These are phyloP conservation scores for Aureobasidium sp. DNA, from an alignment of 2,329 filamentous ascomycete species.

Conservation along the genomic window DNA sequence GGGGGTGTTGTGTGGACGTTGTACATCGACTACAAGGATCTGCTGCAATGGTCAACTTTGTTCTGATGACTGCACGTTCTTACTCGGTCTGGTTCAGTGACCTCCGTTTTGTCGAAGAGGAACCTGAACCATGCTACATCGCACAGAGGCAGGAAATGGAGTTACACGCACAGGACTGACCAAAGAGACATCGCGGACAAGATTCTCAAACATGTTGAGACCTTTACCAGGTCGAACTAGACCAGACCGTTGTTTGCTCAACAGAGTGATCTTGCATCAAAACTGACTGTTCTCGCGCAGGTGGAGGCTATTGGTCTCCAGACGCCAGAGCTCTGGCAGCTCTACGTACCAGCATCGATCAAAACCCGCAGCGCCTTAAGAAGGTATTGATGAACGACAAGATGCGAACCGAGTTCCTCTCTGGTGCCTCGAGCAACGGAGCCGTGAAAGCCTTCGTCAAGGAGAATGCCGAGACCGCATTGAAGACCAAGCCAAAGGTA, in stretches of 20 bases:
- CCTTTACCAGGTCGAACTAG: background rate
- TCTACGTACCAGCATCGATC: constrained; percentile 69
- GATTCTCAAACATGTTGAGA: too few species aligned
- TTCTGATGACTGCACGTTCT: background rate
- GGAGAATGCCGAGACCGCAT: constrained; percentile 63
- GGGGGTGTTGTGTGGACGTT: too few species aligned
- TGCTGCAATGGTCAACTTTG: background rate
- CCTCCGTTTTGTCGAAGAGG: too few species aligned
- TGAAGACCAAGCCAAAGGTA: constrained; percentile 84
- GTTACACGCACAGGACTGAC: too few species aligned
- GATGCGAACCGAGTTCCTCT: constrained; percentile 61
- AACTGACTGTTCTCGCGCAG: constrained; percentile 32
- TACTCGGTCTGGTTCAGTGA: too few species aligned
- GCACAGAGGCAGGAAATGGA: too few species aligned
- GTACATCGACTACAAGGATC: background rate
- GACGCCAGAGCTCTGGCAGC: constrained; percentile 58
- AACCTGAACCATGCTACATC: too few species aligned
- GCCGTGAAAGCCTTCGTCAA: constrained; percentile 61
- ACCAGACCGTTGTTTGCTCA: too few species aligned
- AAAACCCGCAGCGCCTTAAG: constrained; percentile 63
- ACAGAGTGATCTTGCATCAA: background rate
- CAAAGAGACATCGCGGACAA: too few species aligned
- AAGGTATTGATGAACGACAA: constrained; percentile 53
- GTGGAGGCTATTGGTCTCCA: constrained; percentile 76
- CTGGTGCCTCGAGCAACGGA: constrained; percentile 47